Percentiles rank a stretch among this genome's conserved stretches.
Conservation (phyloP, 2,329 filamentous ascomycete species). For the Spiromastix sp. region DNA sequence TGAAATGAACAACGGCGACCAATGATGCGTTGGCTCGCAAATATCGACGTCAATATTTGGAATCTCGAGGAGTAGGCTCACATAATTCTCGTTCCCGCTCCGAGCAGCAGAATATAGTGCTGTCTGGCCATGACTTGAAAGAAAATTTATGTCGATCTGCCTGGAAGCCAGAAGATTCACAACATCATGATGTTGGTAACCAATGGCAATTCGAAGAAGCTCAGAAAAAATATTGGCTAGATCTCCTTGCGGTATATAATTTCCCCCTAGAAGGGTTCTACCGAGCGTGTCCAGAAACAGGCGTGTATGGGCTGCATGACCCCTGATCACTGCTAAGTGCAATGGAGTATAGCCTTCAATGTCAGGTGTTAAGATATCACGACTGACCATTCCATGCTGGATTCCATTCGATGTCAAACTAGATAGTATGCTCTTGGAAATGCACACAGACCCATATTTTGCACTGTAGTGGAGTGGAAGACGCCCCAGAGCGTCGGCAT, state of each 20-base stretch:
- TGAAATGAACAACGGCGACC: constrained; percentile 26
- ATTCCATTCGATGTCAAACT: constrained; percentile 1
- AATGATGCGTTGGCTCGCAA: constrained; percentile 15
- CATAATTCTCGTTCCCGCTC: constrained; percentile 11
- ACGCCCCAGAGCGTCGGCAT: constrained; percentile 8
- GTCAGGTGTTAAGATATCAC: constrained; percentile 4
- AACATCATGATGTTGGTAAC: constrained; percentile 9
- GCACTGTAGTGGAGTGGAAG: constrained; percentile 13
- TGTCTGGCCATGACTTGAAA: constrained; percentile 7
- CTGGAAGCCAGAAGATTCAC: constrained; percentile 8
- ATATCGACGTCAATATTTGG: constrained; percentile 10
- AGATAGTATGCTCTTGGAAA: constrained; percentile 8
- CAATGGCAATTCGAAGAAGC: constrained; percentile 8
- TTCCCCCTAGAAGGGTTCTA: not conserved
- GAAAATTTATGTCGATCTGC: constrained; percentile 6
- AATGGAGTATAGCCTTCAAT: constrained; percentile 8
- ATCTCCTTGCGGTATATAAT: not conserved
- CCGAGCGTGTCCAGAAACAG: constrained; percentile 7
- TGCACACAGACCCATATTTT: constrained; percentile 5
- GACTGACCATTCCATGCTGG: not conserved
- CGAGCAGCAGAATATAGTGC: constrained; percentile 18
- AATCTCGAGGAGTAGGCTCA: constrained; percentile 8
- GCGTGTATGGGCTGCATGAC: constrained; percentile 5
- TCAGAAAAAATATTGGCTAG: not conserved
- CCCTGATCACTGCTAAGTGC: constrained; percentile 8